Base-by-base conservation (phyloP, 2,329 filamentous ascomycete genomes). In the Penicillium olsonii region DNA sequence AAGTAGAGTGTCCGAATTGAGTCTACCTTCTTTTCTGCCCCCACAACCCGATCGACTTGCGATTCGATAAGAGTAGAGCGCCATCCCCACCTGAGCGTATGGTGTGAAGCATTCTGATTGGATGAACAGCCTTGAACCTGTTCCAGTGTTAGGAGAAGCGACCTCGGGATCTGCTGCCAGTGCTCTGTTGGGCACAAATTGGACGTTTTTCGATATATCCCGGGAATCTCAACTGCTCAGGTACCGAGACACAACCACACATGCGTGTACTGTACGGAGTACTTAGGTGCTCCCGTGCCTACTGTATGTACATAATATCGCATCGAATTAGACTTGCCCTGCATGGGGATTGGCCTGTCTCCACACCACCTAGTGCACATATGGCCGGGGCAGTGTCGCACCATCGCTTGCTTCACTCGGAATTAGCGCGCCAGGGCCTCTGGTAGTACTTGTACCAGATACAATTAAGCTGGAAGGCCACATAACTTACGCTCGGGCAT, bases 41-140 rank as follows among this genome's bases (percentile, higher is more conserved):
- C 57, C 57, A 60, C 56, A 51, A 42, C 26, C 41, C 49, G 53
- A 56, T 56, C 44, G 48, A 54, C 48, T 50, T 51, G 40, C 48
- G 38, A 45, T 50, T 48, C 39, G 52, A 35, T 46, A 42, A 44
- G 45, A 53, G 44, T 39, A 51, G 48, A 14, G 9, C 33, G 33
- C 34, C 37, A 43, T 38, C 37, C 41, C 37, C 48, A 41, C 52
- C 38, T 54, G 26, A n/a, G n/a, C n/a, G 27, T 47, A 24, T 41
- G 37, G 33, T 19, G 31, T 20, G 34, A 12, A 29, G 42, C 18
- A 53, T 49, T 52, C 40, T 45, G 37, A 45, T 45, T 48, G 35
- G 53, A 40, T 18, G 33, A n/a, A 14, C 15, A 39, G 29, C 39
- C 33, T 19, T 31, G 29, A 42, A 37, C 47, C 29, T 20, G 37